Evolutionary conservation across 2,329 filamentous ascomycete genomes (phyloP), one percentile per base, ranked within the genome.

Genomic region (Aotearoamyces nothofagi): DNA sequence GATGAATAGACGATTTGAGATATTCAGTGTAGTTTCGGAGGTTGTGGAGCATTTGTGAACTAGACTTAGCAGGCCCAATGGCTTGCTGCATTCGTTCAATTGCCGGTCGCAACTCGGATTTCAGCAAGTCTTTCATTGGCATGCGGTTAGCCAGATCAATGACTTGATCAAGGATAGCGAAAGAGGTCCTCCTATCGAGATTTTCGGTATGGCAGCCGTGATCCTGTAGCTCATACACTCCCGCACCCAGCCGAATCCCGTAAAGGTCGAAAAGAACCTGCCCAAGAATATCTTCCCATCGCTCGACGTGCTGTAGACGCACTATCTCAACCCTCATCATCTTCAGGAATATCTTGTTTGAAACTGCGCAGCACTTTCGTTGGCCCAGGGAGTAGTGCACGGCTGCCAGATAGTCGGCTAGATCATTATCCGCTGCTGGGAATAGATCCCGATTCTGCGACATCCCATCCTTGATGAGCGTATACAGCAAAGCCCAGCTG

Each of bases 71-170:
- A 30, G 69, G 68, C 2, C 82, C 83, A 30, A 96, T 77, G 4
- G 81, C 77, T 40, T 82, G 75, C 49, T 96, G 86, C 54, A 98
- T 82, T 41, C 86, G 84, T 34, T 98, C 90, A 33, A 98, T 90
- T 0, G 84, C 83, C 10, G 66, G 71, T 49, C 87, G 92, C 30
- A 98, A 61, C 32, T 96, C 83, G 10, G 84, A 90, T 50, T 92
- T 96, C 10, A 84, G 69, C 11, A 96, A 57, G 39, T 96, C 90
- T 44, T 87, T 92, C 58, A 92, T 79, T 13, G 81, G 76, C 61
- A 94, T 77, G 36, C 79, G 75, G 27, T 77, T 76, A 2, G 82
- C 82, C 33, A 94, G 72, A 19, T 70, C 61, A 45, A 92, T 77
- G 20, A 96, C 69, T 45, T 86, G 80, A 36, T 92, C 80, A 8